Evolutionary conservation across 2,329 filamentous ascomycete genomes (phyloP).

Genomic region (Penicillium sp.): DNA sequence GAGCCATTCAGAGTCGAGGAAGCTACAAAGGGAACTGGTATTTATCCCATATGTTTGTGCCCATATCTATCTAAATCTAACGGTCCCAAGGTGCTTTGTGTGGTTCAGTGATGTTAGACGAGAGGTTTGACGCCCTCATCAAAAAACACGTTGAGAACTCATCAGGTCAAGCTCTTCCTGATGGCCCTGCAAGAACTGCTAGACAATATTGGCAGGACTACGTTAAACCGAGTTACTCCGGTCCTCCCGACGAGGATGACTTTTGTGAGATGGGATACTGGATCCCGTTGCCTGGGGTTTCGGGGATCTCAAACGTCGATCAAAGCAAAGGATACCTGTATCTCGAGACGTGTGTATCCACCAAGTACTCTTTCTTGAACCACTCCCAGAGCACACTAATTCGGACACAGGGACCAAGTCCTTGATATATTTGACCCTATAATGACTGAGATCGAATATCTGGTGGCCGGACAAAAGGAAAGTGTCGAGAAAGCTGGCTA

Average conservation of each 20-base stretch:
- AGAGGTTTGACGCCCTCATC: conserved; percentile 27
- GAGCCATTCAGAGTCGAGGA: conserved; percentile 28
- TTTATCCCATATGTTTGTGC: neutral
- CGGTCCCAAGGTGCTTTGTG: conserved; percentile 27
- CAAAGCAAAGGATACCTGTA: conserved; percentile 22
- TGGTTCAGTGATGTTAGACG: conserved; percentile 33
- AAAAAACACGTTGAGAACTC: conserved; percentile 25
- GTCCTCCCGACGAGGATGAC: conserved; percentile 21
- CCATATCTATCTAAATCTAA: neutral
- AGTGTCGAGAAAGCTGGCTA: conserved; percentile 3
- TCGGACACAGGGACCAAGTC: conserved; percentile 18
- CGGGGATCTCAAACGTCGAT: conserved; percentile 20
- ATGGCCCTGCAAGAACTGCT: conserved; percentile 25
- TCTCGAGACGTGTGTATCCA: conserved; percentile 15
- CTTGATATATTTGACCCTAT: conserved; percentile 31
- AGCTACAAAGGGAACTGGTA: conserved; percentile 29
- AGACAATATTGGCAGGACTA: conserved; percentile 31
- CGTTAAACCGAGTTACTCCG: conserved; percentile 27
- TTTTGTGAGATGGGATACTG: conserved; percentile 22
- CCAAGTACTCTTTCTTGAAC: neutral
- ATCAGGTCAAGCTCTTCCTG: conserved; percentile 27
- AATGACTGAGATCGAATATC: conserved; percentile 22
- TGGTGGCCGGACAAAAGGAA: conserved; percentile 24
- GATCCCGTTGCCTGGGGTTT: conserved; percentile 24
- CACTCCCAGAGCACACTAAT: neutral